Base-by-base conservation (phyloP, 768 basidiomycete genomes). In the Hypholoma fasciculare region DNA sequence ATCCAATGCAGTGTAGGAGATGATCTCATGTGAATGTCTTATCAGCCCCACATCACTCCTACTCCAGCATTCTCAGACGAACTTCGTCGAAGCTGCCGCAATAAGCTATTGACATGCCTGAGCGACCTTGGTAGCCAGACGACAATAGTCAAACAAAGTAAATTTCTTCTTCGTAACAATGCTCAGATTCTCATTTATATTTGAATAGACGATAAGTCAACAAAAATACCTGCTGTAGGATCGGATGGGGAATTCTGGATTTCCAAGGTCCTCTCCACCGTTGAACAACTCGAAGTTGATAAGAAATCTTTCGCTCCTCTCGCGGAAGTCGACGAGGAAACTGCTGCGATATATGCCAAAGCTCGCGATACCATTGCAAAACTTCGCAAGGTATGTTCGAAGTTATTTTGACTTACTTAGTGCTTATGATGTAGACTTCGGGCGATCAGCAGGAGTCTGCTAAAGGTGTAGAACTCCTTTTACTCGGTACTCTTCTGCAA, bases 181-280 rank as follows among this genome's bases (percentile, higher is more conserved):
- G 12, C 13, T 14, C n/a, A 54, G 49, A 46, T 13, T 38, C 6
- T 19, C 19, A 34, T n/a, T 39, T 39, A 14, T 30, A 16, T 55
- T 39, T 42, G 12, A 36, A 36, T 54, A 67, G 84, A 76, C 37
- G 82, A 84, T 42, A 85, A 82, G 60, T 71, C 78, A 1, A 71
- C 71, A 19, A 89, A 86, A 68, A 67, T 78, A n/a, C 70, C 82
- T 16, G 88, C 83, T 1, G 82, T 83, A 19, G 83, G 89, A 38
- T 81, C 85, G 7, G 82, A 91, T 57, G 92, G 92, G 27, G 81
- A 87, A 63, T 84, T 92, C 60, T 97, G 94, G 94, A 76, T 90
- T 8, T 79, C 84, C 3, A 85, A 85, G 65, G 82, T 85, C 9
- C 76, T 94, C 11, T 68, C 74, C 5, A 83, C 78, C 12, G 78